Evolutionary conservation across 1,284 basidiomycete species (phyloP).

Genomic region (Melampsora occidentalis): DNA sequence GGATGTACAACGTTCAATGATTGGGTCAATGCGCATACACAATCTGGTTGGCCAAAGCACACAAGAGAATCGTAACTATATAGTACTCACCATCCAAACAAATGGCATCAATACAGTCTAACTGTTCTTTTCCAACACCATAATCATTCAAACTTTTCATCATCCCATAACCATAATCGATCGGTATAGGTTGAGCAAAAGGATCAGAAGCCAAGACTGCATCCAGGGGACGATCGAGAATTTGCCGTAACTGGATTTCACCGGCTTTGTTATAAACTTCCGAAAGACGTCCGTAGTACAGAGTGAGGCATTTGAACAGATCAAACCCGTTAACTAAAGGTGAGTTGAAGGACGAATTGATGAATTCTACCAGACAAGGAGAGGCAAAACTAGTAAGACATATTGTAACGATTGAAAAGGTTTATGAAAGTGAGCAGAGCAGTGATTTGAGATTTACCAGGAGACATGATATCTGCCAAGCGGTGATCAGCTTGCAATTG

Average conservation of each 20-base stretch:
- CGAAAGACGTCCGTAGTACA: background rate
- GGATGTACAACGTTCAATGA: background rate
- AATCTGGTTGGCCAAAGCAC: too few relatives aligned
- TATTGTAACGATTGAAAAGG: too few relatives aligned
- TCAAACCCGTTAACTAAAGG: background rate
- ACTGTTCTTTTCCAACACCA: conserved; percentile 7
- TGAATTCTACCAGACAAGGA: too few relatives aligned
- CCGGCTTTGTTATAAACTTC: background rate
- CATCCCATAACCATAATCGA: conserved; percentile 37
- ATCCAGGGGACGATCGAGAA: background rate
- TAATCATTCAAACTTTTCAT: conserved; percentile 28
- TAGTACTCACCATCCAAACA: conserved; percentile 19
- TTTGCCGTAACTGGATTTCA: background rate
- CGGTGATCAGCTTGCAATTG: too few relatives aligned
- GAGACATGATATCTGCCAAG: too few relatives aligned
- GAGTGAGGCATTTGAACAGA: background rate
- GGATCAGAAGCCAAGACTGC: conserved; percentile 24
- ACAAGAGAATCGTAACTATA: too few relatives aligned
- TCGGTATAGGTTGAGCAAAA: conserved; percentile 20
- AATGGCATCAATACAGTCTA: conserved; percentile 24
- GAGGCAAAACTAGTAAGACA: too few relatives aligned
- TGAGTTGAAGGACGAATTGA: too few relatives aligned
- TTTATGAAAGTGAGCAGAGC: too few relatives aligned
- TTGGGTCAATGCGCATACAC: too few relatives aligned
- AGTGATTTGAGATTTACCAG: too few relatives aligned